Base-by-base conservation (phyloP, 192 early-diverging fungal genomes). In the Ambispora gerdemannii region DNA sequence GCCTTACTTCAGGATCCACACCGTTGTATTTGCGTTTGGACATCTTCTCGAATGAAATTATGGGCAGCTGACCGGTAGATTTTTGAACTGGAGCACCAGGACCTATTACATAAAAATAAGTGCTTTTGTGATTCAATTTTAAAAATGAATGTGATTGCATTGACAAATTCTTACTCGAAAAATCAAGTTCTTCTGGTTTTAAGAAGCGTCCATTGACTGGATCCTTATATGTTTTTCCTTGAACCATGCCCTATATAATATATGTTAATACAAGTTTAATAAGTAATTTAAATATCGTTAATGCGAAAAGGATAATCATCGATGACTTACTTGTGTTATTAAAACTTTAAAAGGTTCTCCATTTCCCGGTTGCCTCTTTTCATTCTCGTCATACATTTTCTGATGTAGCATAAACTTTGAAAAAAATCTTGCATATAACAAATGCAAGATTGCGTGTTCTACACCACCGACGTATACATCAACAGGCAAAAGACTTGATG, bases 11-110 rank as follows among this genome's bases (percentile, higher is more conserved):
- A 2, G 96, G 96, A 70, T 95, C 90, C 3, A 95, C 88, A 38
- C 96, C 96, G 67, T 98, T 98, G 74, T 88, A 89, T 80, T 98
- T 98, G 49, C 92, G 93, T 76, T 96, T 98, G 69, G 91, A 93
- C 96, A 98, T 98, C 72, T 98, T 98, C 74, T 98, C 96, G 72
- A 83, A 93, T 30, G 88, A 81, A 25, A 86, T 74, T 4, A 75
- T 64, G 0, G 91, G 84, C 10, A 60, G 22, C 52, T 84, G 58
- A 59, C 89, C 89, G 4, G 89, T 91, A 4, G 76, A 74, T n/a
- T 75, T 81, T 19, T 93, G 82, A 25, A 82, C 79, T 1, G 89
- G 88, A 2, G 78, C 70, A 7, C 30, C 50, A 33, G 77, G 64
- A 65, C 82, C 78, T 72, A 66, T 50, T 8, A 4, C n/a, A n/a